Conservation (phyloP, 208 protist species). For the Borovskyia barvae region DNA sequence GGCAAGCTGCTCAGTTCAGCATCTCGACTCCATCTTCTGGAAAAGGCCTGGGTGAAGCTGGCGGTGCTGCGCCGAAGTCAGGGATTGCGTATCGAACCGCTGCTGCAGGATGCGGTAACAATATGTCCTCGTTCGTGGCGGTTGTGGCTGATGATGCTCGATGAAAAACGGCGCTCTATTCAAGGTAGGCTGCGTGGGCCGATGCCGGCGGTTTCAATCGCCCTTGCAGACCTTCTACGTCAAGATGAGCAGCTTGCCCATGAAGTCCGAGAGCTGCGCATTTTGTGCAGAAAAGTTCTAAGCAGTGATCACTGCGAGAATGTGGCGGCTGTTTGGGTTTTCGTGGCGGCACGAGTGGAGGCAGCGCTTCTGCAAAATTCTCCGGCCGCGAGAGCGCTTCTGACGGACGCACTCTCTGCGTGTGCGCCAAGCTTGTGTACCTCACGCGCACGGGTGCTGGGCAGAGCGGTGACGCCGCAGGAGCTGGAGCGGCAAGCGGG, state of each 20-base stretch:
- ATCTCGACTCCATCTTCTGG: constrained; percentile 2
- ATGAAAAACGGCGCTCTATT: constrained; percentile 25
- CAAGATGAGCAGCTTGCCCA: constrained; percentile 11
- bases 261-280: constrained; percentile 33
- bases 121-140: constrained; percentile 44
- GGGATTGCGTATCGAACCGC: constrained; percentile 4
- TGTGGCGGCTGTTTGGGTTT: constrained; percentile 59
- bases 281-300: constrained; percentile 41
- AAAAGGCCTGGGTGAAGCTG: constrained; percentile 63
- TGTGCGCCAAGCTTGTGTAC: constrained; percentile 13
- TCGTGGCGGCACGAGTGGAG: constrained; percentile 59
- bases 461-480: constrained; percentile 12
- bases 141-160: constrained; percentile 74
- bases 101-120: constrained; percentile 21
- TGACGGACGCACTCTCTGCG: constrained; percentile 33
- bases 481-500: constrained; percentile 45
- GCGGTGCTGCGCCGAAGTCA: constrained; percentile 52
- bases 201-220: background rate
- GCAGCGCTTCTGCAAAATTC: constrained; percentile 30
- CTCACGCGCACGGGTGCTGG: constrained; percentile 8
- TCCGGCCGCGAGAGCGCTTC: constrained; percentile 28
- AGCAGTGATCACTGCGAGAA: constrained; percentile 39
- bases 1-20: background rate
- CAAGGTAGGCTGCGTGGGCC: constrained; percentile 3
- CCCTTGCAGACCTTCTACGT: constrained; percentile 11